Base-by-base conservation (phyloP, 129 eudicot species). In the Mikania micrantha region DNA sequence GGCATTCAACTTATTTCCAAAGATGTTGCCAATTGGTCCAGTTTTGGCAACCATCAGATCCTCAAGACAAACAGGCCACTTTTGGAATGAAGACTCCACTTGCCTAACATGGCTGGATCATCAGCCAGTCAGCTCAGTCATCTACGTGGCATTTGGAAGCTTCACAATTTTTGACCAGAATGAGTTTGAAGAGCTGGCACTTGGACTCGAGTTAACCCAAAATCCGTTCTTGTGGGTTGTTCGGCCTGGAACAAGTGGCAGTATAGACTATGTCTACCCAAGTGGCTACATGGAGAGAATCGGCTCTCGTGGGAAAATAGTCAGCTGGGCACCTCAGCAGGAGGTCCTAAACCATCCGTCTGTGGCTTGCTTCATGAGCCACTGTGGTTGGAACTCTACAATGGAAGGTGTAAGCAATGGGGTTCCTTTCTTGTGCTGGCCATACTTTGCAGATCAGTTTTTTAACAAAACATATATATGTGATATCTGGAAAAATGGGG, bases 181-280 rank as follows among this genome's bases (percentile, higher is more conserved):
- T 3, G 89, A 86, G 73, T 68, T 86, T 63, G 75, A 76, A 13
- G 87, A 87, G 60, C 62, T 85, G 66, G 87, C 87, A 45, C 5
- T 85, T 0, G 91, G 83, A 35, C 87, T 87, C 2, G 95, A 83
- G 66, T 72, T 66, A 5, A 71, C 83, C 6, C 59, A 63, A 9
- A 45, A 40, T 57, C 81, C 80, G 4, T 86, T 86, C 57, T 49
- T 87, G 34, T 84, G 89, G 95, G 95, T 79, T 15, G 84, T 83
- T 17, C 73, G 93, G 50, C 73, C 67, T 32, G 90, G 64, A 29
- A 50, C 52, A 35, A 9, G 59, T 52, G 59, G 32, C 3, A 22
- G 32, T 9, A 22, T 52, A 6, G 59, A 52, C 32, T 52, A 21
- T 52, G 31, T 3, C 16, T 21, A 52, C 59, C 59, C 59, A 52